Conservation (phyloP, 306 rosid genomes). For the Cucumis hystrix region DNA sequence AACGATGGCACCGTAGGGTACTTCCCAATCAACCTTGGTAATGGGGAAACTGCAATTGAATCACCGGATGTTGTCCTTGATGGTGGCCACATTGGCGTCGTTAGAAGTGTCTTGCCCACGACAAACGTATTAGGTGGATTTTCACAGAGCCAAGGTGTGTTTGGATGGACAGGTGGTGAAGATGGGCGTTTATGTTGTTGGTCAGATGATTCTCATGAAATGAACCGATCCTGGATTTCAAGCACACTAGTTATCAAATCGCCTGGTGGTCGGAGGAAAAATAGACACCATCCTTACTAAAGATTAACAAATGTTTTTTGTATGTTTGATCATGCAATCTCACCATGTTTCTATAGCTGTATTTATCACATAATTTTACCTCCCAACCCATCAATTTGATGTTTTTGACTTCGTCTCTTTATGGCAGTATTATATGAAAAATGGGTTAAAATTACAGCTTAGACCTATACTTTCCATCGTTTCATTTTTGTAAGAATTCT, state of each 20-base stretch:
- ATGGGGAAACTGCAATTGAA: slow-evolving; percentile 35
- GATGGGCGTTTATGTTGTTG: slow-evolving; percentile 92
- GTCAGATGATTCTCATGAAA: slow-evolving; percentile 43
- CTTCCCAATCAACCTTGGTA: slow-evolving; percentile 49
- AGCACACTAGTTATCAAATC: slow-evolving; percentile 39
- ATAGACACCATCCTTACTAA: slow-evolving; percentile 65
- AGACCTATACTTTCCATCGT: background rate
- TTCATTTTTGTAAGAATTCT: background rate
- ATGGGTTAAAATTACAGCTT: background rate
- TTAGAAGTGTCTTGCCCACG: slow-evolving; percentile 60
- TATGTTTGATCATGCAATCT: background rate
- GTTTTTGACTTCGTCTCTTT: background rate
- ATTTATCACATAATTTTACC: background rate
- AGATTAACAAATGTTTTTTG: background rate
- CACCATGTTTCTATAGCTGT: background rate
- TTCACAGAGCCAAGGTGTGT: slow-evolving; percentile 34
- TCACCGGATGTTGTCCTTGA: slow-evolving; percentile 72
- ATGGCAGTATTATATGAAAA: background rate
- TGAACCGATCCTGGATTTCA: slow-evolving; percentile 65
- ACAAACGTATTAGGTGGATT: slow-evolving; percentile 23
- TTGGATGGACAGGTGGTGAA: slow-evolving; percentile 98
- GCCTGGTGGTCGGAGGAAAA: slow-evolving; percentile 37
- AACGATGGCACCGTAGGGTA: slow-evolving; percentile 61
- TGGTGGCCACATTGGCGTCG: slow-evolving; percentile 63
- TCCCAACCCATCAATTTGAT: background rate